Conservation (phyloP, 192 early-diverging fungal species). For the Phlyctochytrium bullatum region DNA sequence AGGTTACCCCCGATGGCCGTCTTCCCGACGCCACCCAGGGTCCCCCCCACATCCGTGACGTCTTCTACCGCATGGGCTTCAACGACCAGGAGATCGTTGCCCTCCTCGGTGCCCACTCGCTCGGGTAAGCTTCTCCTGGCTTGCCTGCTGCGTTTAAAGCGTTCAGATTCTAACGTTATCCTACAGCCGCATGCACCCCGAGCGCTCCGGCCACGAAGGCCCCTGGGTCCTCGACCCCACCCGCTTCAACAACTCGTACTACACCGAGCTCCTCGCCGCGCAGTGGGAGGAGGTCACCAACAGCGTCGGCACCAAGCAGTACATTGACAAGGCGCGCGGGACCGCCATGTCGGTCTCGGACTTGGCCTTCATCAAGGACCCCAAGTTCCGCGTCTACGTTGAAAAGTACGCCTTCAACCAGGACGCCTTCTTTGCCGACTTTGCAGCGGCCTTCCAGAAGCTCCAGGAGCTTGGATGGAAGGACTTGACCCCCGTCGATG, state of each 20-base stretch:
- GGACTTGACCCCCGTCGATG: neutral
- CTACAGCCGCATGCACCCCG: slow-evolving; percentile 66
- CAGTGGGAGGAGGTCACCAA: slow-evolving; percentile 81
- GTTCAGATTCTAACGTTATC: too few species aligned
- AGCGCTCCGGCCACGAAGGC: slow-evolving; percentile 68
- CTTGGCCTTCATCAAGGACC: slow-evolving; percentile 58
- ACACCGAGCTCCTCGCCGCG: slow-evolving; percentile 62
- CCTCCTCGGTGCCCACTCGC: slow-evolving; percentile 68
- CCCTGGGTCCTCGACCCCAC: slow-evolving; percentile 58
- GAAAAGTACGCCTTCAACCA: slow-evolving; percentile 86
- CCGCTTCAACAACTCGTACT: slow-evolving; percentile 87
- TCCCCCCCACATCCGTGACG: slow-evolving; percentile 53
- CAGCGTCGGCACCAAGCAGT: slow-evolving; percentile 85
- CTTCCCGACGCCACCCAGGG: slow-evolving; percentile 68
- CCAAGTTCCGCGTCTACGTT: slow-evolving; percentile 54
- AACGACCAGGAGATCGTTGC: slow-evolving; percentile 72
- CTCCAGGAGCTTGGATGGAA: slow-evolving; percentile 58
- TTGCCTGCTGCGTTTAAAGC: slow-evolving; percentile 10
- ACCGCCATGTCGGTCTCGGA: slow-evolving; percentile 66
- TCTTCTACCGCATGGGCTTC: slow-evolving; percentile 72
- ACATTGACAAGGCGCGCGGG: slow-evolving; percentile 72
- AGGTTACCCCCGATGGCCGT: slow-evolving; percentile 59
- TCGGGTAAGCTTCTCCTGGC: too few species aligned
- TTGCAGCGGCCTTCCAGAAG: slow-evolving; percentile 79
- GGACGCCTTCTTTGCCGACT: slow-evolving; percentile 86